phyloP scores from a whole-genome alignment of 225 moss, liverwort and hornwort genomes.

The Thuidium tamariscinum region DNA sequence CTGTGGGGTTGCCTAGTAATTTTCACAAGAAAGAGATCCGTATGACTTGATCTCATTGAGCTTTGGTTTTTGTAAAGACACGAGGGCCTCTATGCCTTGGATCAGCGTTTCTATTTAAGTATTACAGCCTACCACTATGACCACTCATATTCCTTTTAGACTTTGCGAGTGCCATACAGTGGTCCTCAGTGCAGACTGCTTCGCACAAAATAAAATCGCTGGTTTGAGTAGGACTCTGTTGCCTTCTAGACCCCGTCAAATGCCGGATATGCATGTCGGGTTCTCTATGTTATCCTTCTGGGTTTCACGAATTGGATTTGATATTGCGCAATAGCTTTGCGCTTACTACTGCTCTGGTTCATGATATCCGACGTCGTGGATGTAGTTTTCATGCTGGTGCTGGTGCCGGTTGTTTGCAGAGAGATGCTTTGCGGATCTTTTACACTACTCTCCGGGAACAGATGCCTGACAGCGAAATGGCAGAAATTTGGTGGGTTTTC shows the following conservation, averaged over 20 bases:
- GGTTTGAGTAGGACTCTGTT: neutral
- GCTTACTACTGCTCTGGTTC: neutral
- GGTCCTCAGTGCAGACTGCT: neutral
- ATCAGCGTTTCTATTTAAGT: neutral
- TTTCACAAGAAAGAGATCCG: neutral
- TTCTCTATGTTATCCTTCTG: neutral
- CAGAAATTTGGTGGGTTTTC: constrained; percentile 32
- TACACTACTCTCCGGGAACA: constrained; percentile 47
- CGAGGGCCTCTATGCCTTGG: neutral
- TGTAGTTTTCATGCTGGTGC: neutral
- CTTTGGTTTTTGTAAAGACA: neutral
- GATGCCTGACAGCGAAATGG: constrained; percentile 50
- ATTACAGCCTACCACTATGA: neutral
- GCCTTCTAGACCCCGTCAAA: neutral
- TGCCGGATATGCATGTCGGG: neutral
- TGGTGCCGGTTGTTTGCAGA: constrained; percentile 24
- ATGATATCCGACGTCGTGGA: neutral
- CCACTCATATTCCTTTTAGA: neutral
- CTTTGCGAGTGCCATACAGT: neutral
- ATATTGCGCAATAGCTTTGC: neutral
- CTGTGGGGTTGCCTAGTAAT: neutral
- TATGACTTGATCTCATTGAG: neutral
- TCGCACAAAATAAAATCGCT: neutral
- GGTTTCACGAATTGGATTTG: neutral
- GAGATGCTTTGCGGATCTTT: constrained; percentile 46